These are phyloP conservation scores for Orbilia oligospora DNA, from an alignment of 2,329 filamentous ascomycete species.

Conservation along the genomic window DNA sequence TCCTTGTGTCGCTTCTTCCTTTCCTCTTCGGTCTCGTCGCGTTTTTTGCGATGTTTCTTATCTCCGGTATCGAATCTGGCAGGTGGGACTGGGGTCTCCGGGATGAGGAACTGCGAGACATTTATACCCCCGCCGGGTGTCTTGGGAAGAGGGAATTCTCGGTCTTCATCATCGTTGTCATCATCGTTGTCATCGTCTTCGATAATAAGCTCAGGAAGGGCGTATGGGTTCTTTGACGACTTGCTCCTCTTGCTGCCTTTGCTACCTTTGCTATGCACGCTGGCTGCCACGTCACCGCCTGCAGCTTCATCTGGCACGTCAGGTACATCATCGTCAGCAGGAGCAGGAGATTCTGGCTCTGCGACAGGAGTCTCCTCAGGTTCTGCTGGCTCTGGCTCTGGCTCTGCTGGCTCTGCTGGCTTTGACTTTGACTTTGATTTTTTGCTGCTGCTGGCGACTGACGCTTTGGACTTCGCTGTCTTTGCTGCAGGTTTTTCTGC, in stretches of 20 bases:
- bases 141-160: constrained; percentile 35
- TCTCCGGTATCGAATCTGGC: constrained; percentile 47
- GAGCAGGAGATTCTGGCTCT: constrained; percentile 25
- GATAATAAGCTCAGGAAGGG: constrained; percentile 53
- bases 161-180: constrained; percentile 39
- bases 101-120: constrained; percentile 54
- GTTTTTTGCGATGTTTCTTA: constrained; percentile 54
- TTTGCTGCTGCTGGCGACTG: constrained; percentile 24
- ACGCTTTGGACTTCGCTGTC: constrained; percentile 17
- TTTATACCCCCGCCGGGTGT: constrained; percentile 58
- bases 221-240: constrained; percentile 46
- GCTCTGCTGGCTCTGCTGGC: constrained; percentile 1
- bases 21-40: constrained; percentile 56
- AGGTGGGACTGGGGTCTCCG: constrained; percentile 47
- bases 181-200: constrained; percentile 52
- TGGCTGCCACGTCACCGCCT: constrained; percentile 30
- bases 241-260: constrained; percentile 48
- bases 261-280: constrained; percentile 49
- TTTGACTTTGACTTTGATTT: constrained; percentile 27
- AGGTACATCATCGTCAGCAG: constrained; percentile 42
- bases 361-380: constrained; percentile 37
- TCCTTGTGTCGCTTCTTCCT: constrained; percentile 45
- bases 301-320: constrained; percentile 50
- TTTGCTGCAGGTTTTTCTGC: constrained; percentile 26
- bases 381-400: constrained; percentile 33